Evolutionary conservation across 257 asterid genomes (phyloP).

Genomic region (Gentiana straminea): DNA sequence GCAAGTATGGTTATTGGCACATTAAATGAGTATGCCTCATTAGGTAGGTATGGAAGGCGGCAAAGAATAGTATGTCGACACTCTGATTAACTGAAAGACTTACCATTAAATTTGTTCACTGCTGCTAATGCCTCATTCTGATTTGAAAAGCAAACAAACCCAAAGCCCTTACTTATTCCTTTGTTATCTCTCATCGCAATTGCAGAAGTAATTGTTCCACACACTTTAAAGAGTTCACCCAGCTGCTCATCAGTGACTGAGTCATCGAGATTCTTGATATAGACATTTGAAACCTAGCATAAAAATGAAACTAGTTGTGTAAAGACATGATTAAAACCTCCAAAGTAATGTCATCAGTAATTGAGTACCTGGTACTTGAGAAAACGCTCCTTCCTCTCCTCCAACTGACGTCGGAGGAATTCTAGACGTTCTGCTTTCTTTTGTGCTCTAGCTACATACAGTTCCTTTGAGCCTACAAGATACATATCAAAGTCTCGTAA

Average conservation of each 20-base stretch:
- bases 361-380: conserved; percentile 50
- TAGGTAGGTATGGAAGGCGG: too few relatives aligned
- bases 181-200: conserved; percentile 74
- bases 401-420: conserved; percentile 50
- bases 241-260: conserved; percentile 58
- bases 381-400: conserved; percentile 62
- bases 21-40: too few relatives aligned
- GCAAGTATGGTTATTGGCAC: neutral
- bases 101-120: conserved; percentile 50
- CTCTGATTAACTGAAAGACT: conserved; percentile 7
- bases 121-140: conserved; percentile 72
- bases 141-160: conserved; percentile 79
- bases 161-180: conserved; percentile 78
- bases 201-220: conserved; percentile 72
- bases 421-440: conserved; percentile 75
- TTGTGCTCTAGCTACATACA: conserved; percentile 80
- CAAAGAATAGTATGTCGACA: neutral
- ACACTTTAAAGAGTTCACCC: conserved; percentile 46
- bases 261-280: conserved; percentile 73
- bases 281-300: conserved; percentile 69
- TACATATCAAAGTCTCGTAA: neutral
- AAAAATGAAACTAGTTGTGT: conserved; percentile 3
- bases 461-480: conserved; percentile 51
- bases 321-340: conserved; percentile 1
- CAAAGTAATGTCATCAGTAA: neutral